Base-by-base conservation (phyloP, 164 flowering plant genomes). In the Cinnamomum chago region DNA sequence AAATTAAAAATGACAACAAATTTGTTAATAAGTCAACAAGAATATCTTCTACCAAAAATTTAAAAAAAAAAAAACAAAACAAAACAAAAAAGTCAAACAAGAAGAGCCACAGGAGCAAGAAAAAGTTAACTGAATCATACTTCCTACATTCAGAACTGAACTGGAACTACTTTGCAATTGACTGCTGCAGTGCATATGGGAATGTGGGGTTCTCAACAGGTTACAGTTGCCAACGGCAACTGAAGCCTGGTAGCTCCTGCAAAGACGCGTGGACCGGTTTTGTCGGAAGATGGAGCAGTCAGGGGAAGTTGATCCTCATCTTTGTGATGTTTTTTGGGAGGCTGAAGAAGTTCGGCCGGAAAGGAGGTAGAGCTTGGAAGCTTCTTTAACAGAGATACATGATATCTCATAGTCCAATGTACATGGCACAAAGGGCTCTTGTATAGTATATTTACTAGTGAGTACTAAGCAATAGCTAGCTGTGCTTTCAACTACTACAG, bases 141-240 rank as follows among this genome's bases (percentile, higher is more conserved):
- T 68, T 14, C 7, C n/a, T 13, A 20, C 9, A 0, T 30, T 30
- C n/a, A 22, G 23, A 14, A 14, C n/a, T 52, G 27, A 74, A 7
- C 12, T 62, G 33, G 50, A 17, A 30, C 24, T 15, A n/a, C n/a
- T 47, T 47, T 23, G 60, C 20, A 50, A 65, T 68, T 73, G 67
- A 62, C 73, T 76, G 80, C 83, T 76, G 80, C 83, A 91, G 94
- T 78, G 94, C 92, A 4, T 91, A 90, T 70, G 92, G 93, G 28
- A 90, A 90, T 70, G 95, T 92, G 17, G 97, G 97, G 12, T 89
- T 86, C 78, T 72, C 94, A 9, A 84, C 81, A 0, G 92, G 94
- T 11, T 92, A 92, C 71, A 90, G 89, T 64, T 92, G 95, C 72
- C 68, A 82, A 50, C 65, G 85, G 51, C 80, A 67, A 70, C 20